These are phyloP conservation scores for Plasmodium relictum DNA, from an alignment of 169 alveolate species.

Conservation along the genomic window DNA sequence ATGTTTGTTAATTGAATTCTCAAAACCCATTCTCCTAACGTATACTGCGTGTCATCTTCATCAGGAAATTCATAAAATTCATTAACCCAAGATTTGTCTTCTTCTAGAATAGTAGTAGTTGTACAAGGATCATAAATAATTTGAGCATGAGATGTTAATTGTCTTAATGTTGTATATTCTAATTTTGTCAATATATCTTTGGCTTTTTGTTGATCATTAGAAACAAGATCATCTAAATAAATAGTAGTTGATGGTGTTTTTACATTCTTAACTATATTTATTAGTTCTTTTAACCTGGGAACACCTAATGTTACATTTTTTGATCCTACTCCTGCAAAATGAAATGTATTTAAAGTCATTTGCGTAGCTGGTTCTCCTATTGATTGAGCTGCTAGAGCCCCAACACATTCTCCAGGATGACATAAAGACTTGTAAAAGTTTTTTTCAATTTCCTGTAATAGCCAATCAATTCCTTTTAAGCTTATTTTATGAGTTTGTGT, in stretches of 20 bases:
- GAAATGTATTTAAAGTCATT: constrained; percentile 99
- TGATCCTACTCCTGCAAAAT: constrained; percentile 99
- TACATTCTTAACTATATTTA: constrained; percentile 98
- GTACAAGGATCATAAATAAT: constrained; percentile 98
- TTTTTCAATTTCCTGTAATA: constrained; percentile 97
- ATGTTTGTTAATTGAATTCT: constrained; percentile 96
- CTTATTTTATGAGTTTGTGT: constrained; percentile 96
- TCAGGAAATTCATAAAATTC: constrained; percentile 97
- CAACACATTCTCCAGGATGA: constrained; percentile 99
- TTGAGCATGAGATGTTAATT: constrained; percentile 93
- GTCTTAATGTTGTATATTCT: constrained; percentile 97
- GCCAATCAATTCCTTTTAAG: constrained; percentile 96
- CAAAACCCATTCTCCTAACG: constrained; percentile 96
- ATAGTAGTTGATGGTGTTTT: constrained; percentile 98
- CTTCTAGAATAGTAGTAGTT: constrained; percentile 93
- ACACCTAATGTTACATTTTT: constrained; percentile 99
- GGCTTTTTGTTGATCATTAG: constrained; percentile 93
- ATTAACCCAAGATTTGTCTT: constrained; percentile 95
- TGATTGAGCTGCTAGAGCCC: constrained; percentile 99
- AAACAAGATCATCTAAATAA: constrained; percentile 91
- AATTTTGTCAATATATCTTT: constrained; percentile 94
- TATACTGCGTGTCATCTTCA: constrained; percentile 91
- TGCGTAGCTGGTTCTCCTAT: constrained; percentile 99
- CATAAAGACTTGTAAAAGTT: constrained; percentile 95
- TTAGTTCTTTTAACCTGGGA: constrained; percentile 99